phyloP scores from a whole-genome alignment of 1,139 yeast genomes.

The Blastobotrys serpentis region DNA sequence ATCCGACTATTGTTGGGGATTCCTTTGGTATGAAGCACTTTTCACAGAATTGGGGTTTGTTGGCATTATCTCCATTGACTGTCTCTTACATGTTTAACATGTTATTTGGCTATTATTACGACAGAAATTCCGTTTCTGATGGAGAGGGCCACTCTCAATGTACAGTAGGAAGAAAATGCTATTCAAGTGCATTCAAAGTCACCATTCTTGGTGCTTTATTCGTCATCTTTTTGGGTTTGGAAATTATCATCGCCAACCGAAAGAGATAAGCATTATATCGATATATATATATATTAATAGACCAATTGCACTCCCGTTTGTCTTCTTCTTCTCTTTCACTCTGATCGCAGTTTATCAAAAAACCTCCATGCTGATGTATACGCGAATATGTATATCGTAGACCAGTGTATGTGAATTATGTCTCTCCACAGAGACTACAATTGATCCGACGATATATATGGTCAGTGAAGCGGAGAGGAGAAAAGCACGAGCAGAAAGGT shows the following conservation, averaged over 20 bases:
- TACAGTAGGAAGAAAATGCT: constrained; percentile 26
- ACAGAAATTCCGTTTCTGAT: constrained; percentile 30
- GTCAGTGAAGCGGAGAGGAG: constrained; percentile 14
- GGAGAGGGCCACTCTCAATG: constrained; percentile 27
- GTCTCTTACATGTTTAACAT: constrained; percentile 41
- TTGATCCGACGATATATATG: constrained; percentile 1
- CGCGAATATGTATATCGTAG: background rate
- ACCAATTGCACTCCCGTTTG: no score
- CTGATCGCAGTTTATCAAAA: no score
- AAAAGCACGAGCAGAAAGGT: constrained; percentile 15
- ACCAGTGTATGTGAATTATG: background rate
- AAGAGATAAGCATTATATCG: background rate
- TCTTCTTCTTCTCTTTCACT: no score
- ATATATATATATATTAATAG: no score
- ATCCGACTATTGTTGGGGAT: constrained; percentile 78
- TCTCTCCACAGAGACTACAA: no score
- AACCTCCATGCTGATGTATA: background rate
- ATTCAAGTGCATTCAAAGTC: constrained; percentile 26
- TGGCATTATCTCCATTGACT: constrained; percentile 44
- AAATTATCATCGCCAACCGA: constrained; percentile 12
- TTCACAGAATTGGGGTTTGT: constrained; percentile 78
- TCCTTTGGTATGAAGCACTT: constrained; percentile 69
- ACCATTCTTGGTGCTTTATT: constrained; percentile 26
- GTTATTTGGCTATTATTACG: constrained; percentile 41
- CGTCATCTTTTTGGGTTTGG: constrained; percentile 20